These are phyloP conservation scores for Primulina eburnea DNA, from an alignment of 257 asterid genomes.

Conservation along the genomic window DNA sequence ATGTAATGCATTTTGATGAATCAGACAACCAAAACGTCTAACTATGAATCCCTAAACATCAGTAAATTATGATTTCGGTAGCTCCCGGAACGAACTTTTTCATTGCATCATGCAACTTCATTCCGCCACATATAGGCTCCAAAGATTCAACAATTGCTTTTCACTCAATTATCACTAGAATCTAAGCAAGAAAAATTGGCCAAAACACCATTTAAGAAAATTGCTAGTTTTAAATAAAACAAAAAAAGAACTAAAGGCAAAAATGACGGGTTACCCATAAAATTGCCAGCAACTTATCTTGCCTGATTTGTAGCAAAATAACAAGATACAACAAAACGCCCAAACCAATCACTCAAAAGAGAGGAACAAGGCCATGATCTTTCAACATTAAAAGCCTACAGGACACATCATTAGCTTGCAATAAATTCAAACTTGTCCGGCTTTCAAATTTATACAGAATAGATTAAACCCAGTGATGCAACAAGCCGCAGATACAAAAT, in stretches of 20 bases:
- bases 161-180: neutral
- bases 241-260: neutral
- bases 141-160: neutral
- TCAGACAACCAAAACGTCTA: neutral
- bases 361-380: neutral
- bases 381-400: neutral
- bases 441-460: neutral
- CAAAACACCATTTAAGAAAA: neutral
- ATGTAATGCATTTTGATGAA: neutral
- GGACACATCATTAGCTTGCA: constrained; percentile 10
- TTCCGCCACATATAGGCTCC: neutral
- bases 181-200: neutral
- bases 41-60: neutral
- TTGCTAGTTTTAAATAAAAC: neutral
- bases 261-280: neutral
- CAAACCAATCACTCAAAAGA: constrained; percentile 17
- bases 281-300: neutral
- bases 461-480: neutral
- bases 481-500: constrained; percentile 7
- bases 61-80: neutral
- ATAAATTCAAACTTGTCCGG: neutral
- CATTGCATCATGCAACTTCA: neutral
- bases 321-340: neutral
- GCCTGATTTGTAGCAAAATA: neutral
- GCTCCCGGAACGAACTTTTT: neutral